Base-by-base conservation (phyloP, 1,284 basidiomycete species). In the Athelia psychrophila region DNA sequence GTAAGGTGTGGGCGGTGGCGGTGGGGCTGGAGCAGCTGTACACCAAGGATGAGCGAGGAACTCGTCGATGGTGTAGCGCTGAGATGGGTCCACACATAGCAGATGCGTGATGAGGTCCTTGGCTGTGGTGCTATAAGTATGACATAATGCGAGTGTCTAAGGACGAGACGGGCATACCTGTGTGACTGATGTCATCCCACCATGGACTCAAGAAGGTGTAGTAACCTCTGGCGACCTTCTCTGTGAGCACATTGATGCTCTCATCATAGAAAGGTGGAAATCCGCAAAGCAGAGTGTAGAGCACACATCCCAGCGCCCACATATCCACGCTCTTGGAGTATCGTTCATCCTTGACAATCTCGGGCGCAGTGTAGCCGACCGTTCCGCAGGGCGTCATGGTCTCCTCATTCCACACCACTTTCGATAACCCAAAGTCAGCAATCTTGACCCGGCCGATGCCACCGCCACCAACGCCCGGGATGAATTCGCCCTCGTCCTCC, bases 251-350 rank as follows among this genome's bases (percentile, higher is more conserved):
- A 61, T 92, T 94, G 73, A 99, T 99, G 64, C 93, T 96, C 72
- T 99, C 97, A 61, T 99, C 97, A 71, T 99, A 99, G 76, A 99
- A 99, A 0, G 97, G 93, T 50, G 95, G 94, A 76, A 98, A 98
- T 49, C 96, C 97, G 64, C 97, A 99, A n/a, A 99, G 83, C 2
- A 99, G 76, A 1, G 97, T 99, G 74, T 99, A 99, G 3, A 99
- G 79, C 20, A 99, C 97, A 69, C 97, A 99, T 25, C 97, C 97
- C 36, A 99, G 75, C 2, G 97, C 97, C 97, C 97, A 99, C 97
- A 99, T 99, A 69, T 99, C 97, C 51, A 99, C 97, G 63, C 90
- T 93, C 75, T 98, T 98, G 68, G 89, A 93, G 69, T 99, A 99
- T 23, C 96, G 83, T 75, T 99, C 95, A 68, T 99, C 97, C 74